phyloP scores from a whole-genome alignment of 371 early-diverging fungal species.

The Dinochytrium kinnereticum region DNA sequence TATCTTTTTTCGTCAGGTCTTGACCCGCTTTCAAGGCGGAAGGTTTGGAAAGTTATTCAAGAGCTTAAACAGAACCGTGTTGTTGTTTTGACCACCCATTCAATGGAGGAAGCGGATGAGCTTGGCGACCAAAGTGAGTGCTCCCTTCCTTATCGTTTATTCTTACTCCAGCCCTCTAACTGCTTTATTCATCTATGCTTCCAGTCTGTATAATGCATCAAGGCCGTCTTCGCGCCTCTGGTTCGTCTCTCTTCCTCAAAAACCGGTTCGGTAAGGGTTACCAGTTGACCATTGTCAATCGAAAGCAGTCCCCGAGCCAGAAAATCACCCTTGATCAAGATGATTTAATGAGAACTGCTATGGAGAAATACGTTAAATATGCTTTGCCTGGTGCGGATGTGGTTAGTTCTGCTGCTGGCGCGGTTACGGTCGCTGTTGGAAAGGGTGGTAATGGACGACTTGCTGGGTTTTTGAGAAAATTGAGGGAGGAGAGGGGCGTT shows the following conservation, averaged over 20 bases:
- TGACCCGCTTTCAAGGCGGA: conserved; percentile 43
- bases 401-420: conserved; percentile 37
- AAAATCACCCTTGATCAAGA: background rate
- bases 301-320: background rate
- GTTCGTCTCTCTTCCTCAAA: conserved; percentile 40
- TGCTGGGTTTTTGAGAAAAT: conserved; percentile 28
- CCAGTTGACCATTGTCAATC: conserved; percentile 36
- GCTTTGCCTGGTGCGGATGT: conserved; percentile 35
- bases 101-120: conserved; percentile 47
- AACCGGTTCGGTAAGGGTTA: conserved; percentile 43
- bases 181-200: conserved; percentile 34
- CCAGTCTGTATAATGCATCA: conserved; percentile 42
- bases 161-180: conserved; percentile 44
- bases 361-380: conserved; percentile 33
- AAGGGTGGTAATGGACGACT: conserved; percentile 18
- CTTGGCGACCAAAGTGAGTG: conserved; percentile 40
- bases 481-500: conserved; percentile 28
- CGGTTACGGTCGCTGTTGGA: conserved; percentile 33
- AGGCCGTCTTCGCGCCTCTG: conserved; percentile 38
- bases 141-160: conserved; percentile 20
- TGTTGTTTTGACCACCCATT: conserved; percentile 48
- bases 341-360: background rate
- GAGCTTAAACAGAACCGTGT: conserved; percentile 35
- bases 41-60: conserved; percentile 45
- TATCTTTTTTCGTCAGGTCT: conserved; percentile 14